Percentiles rank a stretch among this genome's conserved stretches.
phyloP scores from a whole-genome alignment of 768 basidiomycete species.

The Boletus rufocinnamomeus region DNA sequence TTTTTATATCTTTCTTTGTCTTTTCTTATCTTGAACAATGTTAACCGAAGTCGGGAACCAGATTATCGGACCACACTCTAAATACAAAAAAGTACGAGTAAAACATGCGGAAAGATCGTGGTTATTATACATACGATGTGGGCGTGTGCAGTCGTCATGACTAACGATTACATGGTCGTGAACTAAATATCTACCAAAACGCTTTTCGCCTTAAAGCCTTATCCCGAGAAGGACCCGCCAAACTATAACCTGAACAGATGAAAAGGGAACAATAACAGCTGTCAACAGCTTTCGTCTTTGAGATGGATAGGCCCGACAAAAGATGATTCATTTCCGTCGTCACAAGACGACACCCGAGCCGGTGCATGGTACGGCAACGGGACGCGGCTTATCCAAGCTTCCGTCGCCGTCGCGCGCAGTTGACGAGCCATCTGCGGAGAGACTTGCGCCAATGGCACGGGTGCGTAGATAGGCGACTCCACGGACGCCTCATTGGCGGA shows the following conservation, averaged over 20 bases:
- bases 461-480: conserved; percentile 58
- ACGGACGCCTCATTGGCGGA: conserved; percentile 1
- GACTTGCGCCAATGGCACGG: conserved; percentile 58
- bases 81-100: conserved; percentile 12
- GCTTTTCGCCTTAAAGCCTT: background rate
- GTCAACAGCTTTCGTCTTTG: conserved; percentile 14
- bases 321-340: conserved; percentile 6
- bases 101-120: conserved; percentile 2
- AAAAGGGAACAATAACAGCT: background rate
- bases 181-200: background rate
- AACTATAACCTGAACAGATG: background rate
- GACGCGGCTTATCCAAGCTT: conserved; percentile 59
- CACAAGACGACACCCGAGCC: background rate
- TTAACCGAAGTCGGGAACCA: background rate
- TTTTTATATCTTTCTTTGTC: background rate
- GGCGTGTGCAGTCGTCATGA: conserved; percentile 3
- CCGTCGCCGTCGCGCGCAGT: conserved; percentile 55
- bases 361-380: conserved; percentile 6
- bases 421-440: conserved; percentile 53
- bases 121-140: conserved; percentile 13
- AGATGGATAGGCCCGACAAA: conserved; percentile 28
- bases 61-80: conserved; percentile 10
- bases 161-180: conserved; percentile 6
- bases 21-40: too few species aligned
- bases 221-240: background rate